Evolutionary conservation across 192 early-diverging fungal species (phyloP).

Genomic region (Coemansia sp.): DNA sequence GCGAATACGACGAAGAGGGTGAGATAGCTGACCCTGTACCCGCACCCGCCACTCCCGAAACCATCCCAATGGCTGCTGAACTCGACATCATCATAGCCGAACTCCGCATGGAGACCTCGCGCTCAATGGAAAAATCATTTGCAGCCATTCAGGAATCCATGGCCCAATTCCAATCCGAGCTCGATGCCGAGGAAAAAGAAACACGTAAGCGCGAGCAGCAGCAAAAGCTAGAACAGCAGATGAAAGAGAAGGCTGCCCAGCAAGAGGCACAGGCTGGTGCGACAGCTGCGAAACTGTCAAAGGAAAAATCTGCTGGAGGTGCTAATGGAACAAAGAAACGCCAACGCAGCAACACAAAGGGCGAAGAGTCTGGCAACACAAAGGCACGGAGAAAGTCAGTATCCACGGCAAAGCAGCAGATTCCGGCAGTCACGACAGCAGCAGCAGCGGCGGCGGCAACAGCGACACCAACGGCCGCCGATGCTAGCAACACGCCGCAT

Average conservation of each 20-base stretch:
- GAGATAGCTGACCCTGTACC: conserved; percentile 37
- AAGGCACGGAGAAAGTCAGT: conserved; percentile 35
- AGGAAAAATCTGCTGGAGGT: conserved; percentile 1
- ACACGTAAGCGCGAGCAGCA: no score
- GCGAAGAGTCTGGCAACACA: conserved; percentile 10
- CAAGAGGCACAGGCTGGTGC: background rate
- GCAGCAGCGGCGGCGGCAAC: background rate
- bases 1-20: conserved; percentile 47
- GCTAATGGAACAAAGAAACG: conserved; percentile 31
- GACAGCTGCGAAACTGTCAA: background rate
- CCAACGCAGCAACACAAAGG: conserved; percentile 37
- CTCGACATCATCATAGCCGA: conserved; percentile 13
- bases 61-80: background rate
- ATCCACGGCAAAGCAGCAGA: background rate
- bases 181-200: conserved; percentile 27
- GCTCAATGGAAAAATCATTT: conserved; percentile 21
- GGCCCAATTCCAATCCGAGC: conserved; percentile 27
- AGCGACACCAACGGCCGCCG: background rate
- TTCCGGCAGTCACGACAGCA: background rate
- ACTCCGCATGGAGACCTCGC: conserved; percentile 3
- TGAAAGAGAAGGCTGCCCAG: background rate
- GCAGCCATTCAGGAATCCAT: conserved; percentile 21
- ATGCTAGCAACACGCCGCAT: background rate
- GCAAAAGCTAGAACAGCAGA: conserved; percentile 9
- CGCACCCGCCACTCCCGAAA: background rate